Evolutionary conservation across 345 rosid genomes (phyloP), one percentile per base, ranked within the genome.

Genomic region (Eucalyptus leucophloia): DNA sequence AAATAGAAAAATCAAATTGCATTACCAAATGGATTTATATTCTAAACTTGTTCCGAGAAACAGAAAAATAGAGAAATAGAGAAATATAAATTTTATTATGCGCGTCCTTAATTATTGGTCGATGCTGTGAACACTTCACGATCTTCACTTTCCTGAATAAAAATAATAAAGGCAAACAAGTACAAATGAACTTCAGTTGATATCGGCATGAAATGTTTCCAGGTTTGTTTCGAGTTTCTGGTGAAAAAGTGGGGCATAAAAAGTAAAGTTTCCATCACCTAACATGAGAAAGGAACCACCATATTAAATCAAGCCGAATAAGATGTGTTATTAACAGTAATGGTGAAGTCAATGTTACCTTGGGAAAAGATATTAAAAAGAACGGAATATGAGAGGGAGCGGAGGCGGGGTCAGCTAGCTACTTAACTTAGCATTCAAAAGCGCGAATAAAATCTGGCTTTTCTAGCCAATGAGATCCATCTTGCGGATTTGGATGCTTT

Each of bases 21-120:
- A 4, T 47, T 49, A 12, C 2, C 5, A 49, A 49, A 49, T 2
- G 2, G 14, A 47, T 47, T 47, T 47, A 0, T 49, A 2, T 1
- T 49, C 14, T 5, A 49, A 49, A 49, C 49, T 2, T 47, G 1
- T 47, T 47, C 0, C 13, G 0, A 2, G 49, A 4, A 47, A 1
- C 5, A 11, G 49, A 47, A 0, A 49, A 49, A 49, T 12, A 12
- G 2, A 49, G 15, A 49, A 2, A 4, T 49, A 12, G 2, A 49
- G 0, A 49, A 49, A 1, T 12, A 49, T 0, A 49, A 49, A 49
- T 49, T 49, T 49, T 12, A 49, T 49, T 0, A 49, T 49, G 1
- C 49, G 0, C 2, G 5, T 11, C 13, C 0, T 47, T 47, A 65
- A 65, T 34, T 18, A 65, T 18, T 17, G 40, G 21, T 40, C 4